Conservation (phyloP, 345 rosid species). For the Eucalyptus camaldulensis region DNA sequence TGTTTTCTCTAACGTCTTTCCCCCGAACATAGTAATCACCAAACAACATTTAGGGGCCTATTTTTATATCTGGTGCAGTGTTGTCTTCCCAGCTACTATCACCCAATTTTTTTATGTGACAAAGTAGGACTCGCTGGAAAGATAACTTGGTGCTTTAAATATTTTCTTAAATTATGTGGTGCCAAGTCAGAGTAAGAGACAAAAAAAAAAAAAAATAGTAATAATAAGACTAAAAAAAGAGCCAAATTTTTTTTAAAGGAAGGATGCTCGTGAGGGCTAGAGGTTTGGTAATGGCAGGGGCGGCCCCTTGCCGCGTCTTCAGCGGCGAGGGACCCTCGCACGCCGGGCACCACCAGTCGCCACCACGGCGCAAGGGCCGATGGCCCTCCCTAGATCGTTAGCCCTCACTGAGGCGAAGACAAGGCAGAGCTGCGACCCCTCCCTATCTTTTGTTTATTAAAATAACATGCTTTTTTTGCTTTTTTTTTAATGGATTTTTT, state of each 20-base stretch:
- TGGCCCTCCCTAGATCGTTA: background rate
- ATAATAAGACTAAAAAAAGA: background rate
- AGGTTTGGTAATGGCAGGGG: background rate
- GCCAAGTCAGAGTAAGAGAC: background rate
- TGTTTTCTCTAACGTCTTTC: background rate
- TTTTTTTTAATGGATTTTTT: background rate
- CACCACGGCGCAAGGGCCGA: background rate
- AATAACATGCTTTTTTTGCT: background rate
- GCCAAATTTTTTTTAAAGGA: background rate
- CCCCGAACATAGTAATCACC: background rate
- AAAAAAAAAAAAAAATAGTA: background rate
- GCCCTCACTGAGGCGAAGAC: background rate
- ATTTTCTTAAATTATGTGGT: background rate
- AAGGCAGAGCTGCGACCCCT: background rate
- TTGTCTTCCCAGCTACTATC: background rate
- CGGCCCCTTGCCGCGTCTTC: background rate
- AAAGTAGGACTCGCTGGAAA: background rate
- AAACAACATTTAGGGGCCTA: background rate
- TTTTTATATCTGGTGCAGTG: background rate
- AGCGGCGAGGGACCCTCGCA: background rate
- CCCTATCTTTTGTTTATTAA: background rate
- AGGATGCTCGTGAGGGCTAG: background rate
- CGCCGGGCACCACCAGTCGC: background rate
- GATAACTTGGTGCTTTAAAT: background rate
- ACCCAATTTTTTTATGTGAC: background rate